Conservation (phyloP, 176 grass and related monocot species). For the Coix lacrymajobi region DNA sequence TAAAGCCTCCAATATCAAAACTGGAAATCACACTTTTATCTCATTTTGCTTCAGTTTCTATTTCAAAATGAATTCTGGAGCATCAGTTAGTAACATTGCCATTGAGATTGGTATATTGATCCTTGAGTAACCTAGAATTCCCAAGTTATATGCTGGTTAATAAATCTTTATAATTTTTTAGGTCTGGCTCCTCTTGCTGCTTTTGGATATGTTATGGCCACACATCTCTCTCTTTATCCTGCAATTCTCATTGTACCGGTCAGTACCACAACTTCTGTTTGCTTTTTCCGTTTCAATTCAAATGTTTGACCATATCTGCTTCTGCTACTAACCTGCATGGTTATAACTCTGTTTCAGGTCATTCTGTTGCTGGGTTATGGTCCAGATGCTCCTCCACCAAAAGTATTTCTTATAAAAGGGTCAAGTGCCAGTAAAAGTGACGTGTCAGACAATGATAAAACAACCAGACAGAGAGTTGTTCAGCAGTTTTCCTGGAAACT, state of each 20-base stretch:
- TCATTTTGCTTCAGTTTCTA: background rate
- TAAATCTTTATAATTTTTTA: slow-evolving; percentile 30
- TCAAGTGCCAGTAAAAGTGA: slow-evolving; percentile 18
- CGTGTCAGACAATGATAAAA: slow-evolving; percentile 18
- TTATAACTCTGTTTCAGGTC: slow-evolving; percentile 42
- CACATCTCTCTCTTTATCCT: slow-evolving; percentile 88
- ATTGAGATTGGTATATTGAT: background rate
- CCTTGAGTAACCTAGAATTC: background rate
- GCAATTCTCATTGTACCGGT: slow-evolving; percentile 85
- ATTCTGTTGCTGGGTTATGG: slow-evolving; percentile 83
- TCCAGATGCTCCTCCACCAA: slow-evolving; percentile 71
- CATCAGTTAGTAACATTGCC: slow-evolving; percentile 4
- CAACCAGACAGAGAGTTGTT: slow-evolving; percentile 12
- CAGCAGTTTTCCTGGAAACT: slow-evolving; percentile 53
- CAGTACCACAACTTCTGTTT: slow-evolving; percentile 15
- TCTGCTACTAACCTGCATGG: slow-evolving; percentile 8
- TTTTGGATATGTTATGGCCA: slow-evolving; percentile 94
- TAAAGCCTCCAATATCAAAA: background rate
- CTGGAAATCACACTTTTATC: slow-evolving; percentile 4
- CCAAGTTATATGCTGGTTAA: slow-evolving; percentile 30
- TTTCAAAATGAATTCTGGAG: background rate
- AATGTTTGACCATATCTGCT: background rate
- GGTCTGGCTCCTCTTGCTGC: slow-evolving; percentile 80
- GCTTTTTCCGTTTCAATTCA: slow-evolving; percentile 12
- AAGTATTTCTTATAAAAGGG: slow-evolving; percentile 55